Percentiles rank a stretch among this genome's conserved stretches.
phyloP scores from a whole-genome alignment of 148 eudicot genomes.

The Rhododendron simsii region DNA sequence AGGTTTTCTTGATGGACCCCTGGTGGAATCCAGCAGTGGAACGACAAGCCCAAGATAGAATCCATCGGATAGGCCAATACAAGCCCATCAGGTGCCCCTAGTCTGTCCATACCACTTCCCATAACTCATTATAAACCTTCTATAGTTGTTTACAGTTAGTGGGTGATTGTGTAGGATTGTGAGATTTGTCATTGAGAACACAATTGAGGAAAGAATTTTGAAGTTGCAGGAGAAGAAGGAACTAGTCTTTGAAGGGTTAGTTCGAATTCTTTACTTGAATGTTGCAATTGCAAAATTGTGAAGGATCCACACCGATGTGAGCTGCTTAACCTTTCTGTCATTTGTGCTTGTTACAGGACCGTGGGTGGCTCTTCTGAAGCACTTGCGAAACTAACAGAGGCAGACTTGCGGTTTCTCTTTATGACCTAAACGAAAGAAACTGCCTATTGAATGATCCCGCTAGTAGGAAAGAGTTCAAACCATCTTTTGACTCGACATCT shows the following conservation, averaged over 20 bases:
- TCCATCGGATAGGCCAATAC: conserved; percentile 87
- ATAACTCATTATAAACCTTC: not conserved
- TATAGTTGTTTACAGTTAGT: not conserved
- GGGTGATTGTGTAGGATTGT: conserved; percentile 46
- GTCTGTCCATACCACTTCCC: not conserved
- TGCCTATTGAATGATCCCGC: not conserved
- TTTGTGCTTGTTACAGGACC: conserved; percentile 43
- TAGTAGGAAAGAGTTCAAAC: not conserved
- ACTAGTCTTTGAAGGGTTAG: conserved; percentile 91
- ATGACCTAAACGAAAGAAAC: conserved; percentile 22
- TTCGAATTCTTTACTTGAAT: not conserved
- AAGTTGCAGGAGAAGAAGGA: conserved; percentile 95
- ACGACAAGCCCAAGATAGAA: conserved; percentile 94
- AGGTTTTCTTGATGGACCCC: conserved; percentile 99
- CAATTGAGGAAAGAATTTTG: conserved; percentile 88
- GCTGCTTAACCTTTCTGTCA: not conserved
- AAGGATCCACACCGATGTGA: not conserved
- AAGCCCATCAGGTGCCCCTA: conserved; percentile 73
- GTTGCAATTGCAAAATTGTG: not conserved
- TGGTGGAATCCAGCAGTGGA: conserved; percentile 99
- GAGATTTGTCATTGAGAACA: conserved; percentile 78
- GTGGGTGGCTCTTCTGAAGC: conserved; percentile 88
- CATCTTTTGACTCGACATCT: not conserved
- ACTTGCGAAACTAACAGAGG: conserved; percentile 73
- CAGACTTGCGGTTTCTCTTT: conserved; percentile 79